phyloP scores from a whole-genome alignment of 2,329 filamentous ascomycete genomes.

The Neonectria magnoliae region DNA sequence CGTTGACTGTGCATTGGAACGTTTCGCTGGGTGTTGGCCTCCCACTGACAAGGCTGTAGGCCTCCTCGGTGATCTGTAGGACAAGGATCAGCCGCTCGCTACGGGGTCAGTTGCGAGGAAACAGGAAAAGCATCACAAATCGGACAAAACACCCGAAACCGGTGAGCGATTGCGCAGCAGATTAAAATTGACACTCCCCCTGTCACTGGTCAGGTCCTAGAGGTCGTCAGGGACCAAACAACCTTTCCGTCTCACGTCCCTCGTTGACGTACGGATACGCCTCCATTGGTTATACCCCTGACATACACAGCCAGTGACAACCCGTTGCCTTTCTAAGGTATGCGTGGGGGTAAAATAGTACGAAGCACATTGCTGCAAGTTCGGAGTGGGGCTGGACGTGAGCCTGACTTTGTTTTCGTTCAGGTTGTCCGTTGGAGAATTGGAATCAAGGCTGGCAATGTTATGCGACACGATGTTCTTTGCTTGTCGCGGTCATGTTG shows the following conservation, averaged over 20 bases:
- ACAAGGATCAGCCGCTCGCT: background rate
- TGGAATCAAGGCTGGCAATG: background rate
- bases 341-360: background rate
- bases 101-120: background rate
- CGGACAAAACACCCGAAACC: background rate
- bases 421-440: background rate
- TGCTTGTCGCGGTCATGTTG: background rate
- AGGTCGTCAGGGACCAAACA: background rate
- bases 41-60: background rate
- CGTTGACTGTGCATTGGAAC: background rate
- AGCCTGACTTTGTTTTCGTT: background rate
- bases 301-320: background rate
- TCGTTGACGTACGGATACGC: background rate
- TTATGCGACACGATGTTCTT: background rate
- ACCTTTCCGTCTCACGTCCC: background rate
- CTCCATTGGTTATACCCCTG: background rate
- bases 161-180: constrained; percentile 1
- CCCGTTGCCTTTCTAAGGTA: background rate
- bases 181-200: background rate
- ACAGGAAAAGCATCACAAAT: constrained; percentile 11
- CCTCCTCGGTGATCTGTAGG: background rate
- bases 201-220: background rate
- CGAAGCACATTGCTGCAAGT: background rate
- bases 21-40: background rate
- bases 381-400: background rate